Evolutionary conservation across 1,139 yeast species (phyloP), one percentile per base, ranked within the genome.

Genomic region (Candida freyschussii): DNA sequence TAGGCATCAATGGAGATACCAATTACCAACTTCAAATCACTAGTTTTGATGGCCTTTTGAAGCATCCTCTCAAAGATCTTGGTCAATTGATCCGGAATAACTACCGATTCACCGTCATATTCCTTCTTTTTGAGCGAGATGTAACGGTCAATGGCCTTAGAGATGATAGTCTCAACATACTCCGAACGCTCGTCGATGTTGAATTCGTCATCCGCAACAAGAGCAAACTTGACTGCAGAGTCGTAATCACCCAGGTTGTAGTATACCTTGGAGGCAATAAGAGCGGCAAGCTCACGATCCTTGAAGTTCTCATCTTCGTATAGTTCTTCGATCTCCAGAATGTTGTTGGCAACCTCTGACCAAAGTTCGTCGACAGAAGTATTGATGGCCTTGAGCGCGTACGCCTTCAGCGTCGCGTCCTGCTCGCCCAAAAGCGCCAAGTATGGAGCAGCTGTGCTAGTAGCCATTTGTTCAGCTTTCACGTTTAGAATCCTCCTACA

Each of bases 291-390:
- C 35, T 75, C 65, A 48, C 95, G 75, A 41, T 81, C 76, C 30
- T 79, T 75, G 57, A 89, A 91, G 12, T 71, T 60, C 38, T 73
- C 71, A 57, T 91, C 96, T 60, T 91, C 98, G 53, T 82, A 87
- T 34, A 91, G 67, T 44, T 86, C 95, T 63, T 91, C 98, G 53
- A 86, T 68, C 41, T 83, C 91, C 28, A 85, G 68, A 45, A 91
- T 75, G 55, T 75, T 79, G 60, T 91, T 93, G 41, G 98, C 95
- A 40, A 93, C 84, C 65, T 91, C 98, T 4, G 97, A 89, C 99
- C 99, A 91, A 45, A 86, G 70, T 59, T 85, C 89, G 63, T 87
- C 95, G 36, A 87, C 96, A 37, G 83, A 74, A 23, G 67, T 74
- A 56, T 87, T 84, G 48, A 91, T 75, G 19, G 95, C 80, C 41